Evolutionary conservation across 2,329 filamentous ascomycete species (phyloP), one percentile per base, ranked within the genome.

Genomic region (Davidsoniella neocaledoniae): DNA sequence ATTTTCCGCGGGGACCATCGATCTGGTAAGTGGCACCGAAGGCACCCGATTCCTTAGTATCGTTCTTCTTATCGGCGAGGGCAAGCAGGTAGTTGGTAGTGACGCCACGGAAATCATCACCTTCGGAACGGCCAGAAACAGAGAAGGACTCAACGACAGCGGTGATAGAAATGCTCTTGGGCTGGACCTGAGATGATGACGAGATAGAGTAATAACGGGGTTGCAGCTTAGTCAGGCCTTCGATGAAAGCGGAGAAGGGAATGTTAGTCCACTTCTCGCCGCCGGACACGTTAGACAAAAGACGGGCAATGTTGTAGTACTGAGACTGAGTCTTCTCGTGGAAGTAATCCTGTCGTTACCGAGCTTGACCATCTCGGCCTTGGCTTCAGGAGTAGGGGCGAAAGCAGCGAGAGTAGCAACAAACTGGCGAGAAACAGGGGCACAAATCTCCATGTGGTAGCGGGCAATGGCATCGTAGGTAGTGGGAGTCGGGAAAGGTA

Each of bases 171-270:
- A 98, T 87, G 69, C 87, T 90, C 67, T 94, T 81, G 63, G 91
- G 88, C 63, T 98, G 88, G 14, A 94, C 88, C 7, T 87, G 65
- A 5, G 91, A 95, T 1, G 91, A 96, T 1, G 93, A 98, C 2
- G 91, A 98, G 64, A 98, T 98, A 46, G 93, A 98, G 71, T 98
- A 98, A 73, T 96, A 98, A 46, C 91, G 86, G 38, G 91, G 90
- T 66, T 98, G 91, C 51, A 98, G 79, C 72, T 95, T 96, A 67
- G 81, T 85, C 54, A 98, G 67, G 56, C 86, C 84, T 71, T 98
- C 91, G 57, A 98, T 87, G 58, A 96, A 80, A 58, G 88, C 80
- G 7, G 91, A 94, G 68, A 98, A 96, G 14, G 91, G 93, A 50
- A 95, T 79, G 49, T 79, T 80, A 49, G 77, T 70, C 84, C 91